These are phyloP conservation scores for Klebsormidium nitens DNA, from an alignment of 139 green algal genomes.

Conservation along the genomic window DNA sequence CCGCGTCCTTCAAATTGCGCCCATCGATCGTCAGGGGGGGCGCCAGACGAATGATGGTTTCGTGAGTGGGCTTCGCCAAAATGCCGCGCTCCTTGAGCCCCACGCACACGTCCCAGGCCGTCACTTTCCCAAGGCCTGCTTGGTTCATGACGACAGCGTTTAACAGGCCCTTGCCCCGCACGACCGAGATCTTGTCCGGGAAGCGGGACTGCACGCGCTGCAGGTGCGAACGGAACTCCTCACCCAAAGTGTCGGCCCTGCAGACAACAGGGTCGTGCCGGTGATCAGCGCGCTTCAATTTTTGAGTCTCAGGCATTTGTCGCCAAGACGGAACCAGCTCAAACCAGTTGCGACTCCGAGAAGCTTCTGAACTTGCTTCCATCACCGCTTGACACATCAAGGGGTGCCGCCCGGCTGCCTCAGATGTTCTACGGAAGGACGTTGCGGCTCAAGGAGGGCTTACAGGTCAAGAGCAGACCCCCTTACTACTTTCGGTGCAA, in stretches of 20 bases:
- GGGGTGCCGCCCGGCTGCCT: too few species aligned
- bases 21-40: constrained; percentile 47
- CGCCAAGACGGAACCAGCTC: too few species aligned
- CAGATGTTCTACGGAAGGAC: too few species aligned
- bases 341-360: too few species aligned
- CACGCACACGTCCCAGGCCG: constrained; percentile 85
- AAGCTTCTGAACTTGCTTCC: too few species aligned
- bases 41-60: constrained; percentile 77
- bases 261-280: too few species aligned
- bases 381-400: too few species aligned
- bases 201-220: constrained; percentile 4
- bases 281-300: too few species aligned
- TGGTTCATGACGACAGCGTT: constrained; percentile 34
- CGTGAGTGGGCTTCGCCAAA: constrained; percentile 90
- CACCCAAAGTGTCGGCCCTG: constrained; percentile 26
- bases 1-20: constrained; percentile 28
- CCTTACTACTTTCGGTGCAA: too few species aligned
- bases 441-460: too few species aligned
- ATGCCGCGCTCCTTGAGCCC: constrained; percentile 60
- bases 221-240: constrained; percentile 29
- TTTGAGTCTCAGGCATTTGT: too few species aligned
- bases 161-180: constrained; percentile 36
- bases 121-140: constrained; percentile 20
- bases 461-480: too few species aligned
- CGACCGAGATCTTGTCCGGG: constrained; percentile 13